Evolutionary conservation across 768 basidiomycete species (phyloP).

Genomic region (Leccinum subtestaceum): DNA sequence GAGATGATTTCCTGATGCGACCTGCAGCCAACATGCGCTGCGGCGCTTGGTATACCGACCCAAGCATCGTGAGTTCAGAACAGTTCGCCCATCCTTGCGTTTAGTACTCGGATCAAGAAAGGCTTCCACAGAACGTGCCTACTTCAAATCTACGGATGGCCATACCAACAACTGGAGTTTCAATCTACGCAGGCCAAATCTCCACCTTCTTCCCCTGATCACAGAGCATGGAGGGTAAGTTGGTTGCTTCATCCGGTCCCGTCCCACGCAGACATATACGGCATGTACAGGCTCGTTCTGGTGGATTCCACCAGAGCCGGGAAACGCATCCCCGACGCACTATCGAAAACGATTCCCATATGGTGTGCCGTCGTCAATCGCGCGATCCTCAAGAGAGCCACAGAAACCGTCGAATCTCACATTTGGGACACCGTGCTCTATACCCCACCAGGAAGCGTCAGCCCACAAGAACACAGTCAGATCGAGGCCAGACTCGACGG

Average conservation of each 20-base stretch:
- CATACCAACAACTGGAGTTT: constrained; percentile 85
- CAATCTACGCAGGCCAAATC: constrained; percentile 78
- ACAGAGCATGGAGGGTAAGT: constrained; percentile 57
- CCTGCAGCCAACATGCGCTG: constrained; percentile 83
- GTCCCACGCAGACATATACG: not conserved
- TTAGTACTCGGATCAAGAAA: not conserved
- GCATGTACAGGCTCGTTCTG: constrained; percentile 66
- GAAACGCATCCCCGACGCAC: constrained; percentile 90
- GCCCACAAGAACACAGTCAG: constrained; percentile 74
- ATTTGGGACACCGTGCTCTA: constrained; percentile 63
- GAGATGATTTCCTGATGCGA: not conserved
- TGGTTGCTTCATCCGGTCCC: not conserved
- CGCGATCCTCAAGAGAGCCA: constrained; percentile 37
- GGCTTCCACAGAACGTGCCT: constrained; percentile 42
- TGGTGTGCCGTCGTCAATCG: constrained; percentile 92
- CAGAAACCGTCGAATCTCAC: constrained; percentile 2
- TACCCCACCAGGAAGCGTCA: constrained; percentile 67
- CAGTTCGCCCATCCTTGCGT: not conserved
- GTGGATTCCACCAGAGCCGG: constrained; percentile 93
- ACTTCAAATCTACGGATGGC: constrained; percentile 93
- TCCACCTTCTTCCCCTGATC: constrained; percentile 68
- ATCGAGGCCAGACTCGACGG: constrained; percentile 62
- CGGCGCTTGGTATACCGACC: constrained; percentile 91
- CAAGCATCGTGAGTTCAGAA: constrained; percentile 46
- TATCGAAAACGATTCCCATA: constrained; percentile 90